phyloP scores from a whole-genome alignment of 768 basidiomycete species.

The Mycena belliarum region DNA sequence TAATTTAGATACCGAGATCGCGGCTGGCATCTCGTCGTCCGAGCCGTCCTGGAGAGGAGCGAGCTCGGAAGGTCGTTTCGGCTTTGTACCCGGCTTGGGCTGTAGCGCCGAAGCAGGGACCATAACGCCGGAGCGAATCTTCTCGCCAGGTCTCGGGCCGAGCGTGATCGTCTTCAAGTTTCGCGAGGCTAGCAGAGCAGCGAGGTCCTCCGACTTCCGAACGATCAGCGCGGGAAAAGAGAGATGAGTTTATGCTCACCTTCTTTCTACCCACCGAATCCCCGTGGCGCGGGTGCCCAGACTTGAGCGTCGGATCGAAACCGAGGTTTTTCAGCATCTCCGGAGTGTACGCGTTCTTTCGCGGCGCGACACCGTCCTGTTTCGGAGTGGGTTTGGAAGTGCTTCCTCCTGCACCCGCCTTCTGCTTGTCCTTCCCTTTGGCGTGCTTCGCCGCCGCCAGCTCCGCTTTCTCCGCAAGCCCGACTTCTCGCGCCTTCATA shows the following conservation, averaged over 20 bases:
- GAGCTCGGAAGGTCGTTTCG: slow-evolving; percentile 15
- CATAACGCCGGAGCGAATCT: slow-evolving; percentile 61
- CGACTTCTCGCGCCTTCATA: slow-evolving; percentile 55
- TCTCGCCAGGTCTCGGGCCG: slow-evolving; percentile 64
- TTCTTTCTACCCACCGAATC: slow-evolving; percentile 53
- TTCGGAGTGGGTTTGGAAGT: slow-evolving; percentile 5
- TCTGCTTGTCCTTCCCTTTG: slow-evolving; percentile 31
- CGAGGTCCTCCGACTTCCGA: slow-evolving; percentile 56
- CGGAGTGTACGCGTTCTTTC: slow-evolving; percentile 61
- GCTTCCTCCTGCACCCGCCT: slow-evolving; percentile 16
- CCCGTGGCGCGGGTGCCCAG: slow-evolving; percentile 44
- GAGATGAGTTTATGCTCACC: slow-evolving; percentile 38
- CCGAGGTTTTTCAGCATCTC: slow-evolving; percentile 70
- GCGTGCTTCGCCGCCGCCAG: slow-evolving; percentile 21
- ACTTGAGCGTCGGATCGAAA: slow-evolving; percentile 72
- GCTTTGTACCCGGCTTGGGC: slow-evolving; percentile 13
- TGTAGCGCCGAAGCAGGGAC: slow-evolving; percentile 31
- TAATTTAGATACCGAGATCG: slow-evolving; percentile 3
- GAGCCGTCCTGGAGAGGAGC: slow-evolving; percentile 27
- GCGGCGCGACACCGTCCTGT: slow-evolving; percentile 18
- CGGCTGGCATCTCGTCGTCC: slow-evolving; percentile 22
- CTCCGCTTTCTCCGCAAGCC: slow-evolving; percentile 23
- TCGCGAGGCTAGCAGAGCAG: slow-evolving; percentile 50
- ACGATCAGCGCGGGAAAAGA: neutral
- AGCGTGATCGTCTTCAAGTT: slow-evolving; percentile 58